Evolutionary conservation across 2,329 filamentous ascomycete species (phyloP).

Genomic region (Escovopsis sp.): DNA sequence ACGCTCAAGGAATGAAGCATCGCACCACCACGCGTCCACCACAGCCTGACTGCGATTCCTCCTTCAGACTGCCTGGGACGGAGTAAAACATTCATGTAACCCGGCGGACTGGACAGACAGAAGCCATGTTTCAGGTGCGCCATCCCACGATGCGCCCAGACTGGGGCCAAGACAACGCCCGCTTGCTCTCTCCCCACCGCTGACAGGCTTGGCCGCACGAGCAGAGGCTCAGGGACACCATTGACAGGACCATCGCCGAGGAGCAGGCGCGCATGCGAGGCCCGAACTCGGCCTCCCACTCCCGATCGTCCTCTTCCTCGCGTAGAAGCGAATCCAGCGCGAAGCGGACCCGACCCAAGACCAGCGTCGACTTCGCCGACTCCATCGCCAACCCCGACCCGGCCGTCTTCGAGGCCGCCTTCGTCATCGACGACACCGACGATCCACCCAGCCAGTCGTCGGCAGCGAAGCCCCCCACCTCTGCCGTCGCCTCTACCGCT

Average conservation of each 20-base stretch:
- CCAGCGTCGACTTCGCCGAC: conserved; percentile 22
- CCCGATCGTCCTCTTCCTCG: conserved; percentile 23
- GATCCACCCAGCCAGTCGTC: conserved; percentile 40
- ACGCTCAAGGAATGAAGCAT: too few relatives aligned
- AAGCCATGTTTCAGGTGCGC: conserved; percentile 18
- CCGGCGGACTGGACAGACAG: too few relatives aligned
- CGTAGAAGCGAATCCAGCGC: conserved; percentile 23
- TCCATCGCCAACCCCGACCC: conserved; percentile 53
- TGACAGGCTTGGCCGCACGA: conserved; percentile 1
- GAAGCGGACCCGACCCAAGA: conserved; percentile 22
- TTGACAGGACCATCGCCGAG: conserved; percentile 78
- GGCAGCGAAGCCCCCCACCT: conserved; percentile 16
- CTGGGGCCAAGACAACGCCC: neutral
- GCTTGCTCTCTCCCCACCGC: neutral
- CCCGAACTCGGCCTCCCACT: conserved; percentile 27
- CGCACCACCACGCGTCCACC: too few relatives aligned
- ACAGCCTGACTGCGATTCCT: too few relatives aligned
- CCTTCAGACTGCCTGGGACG: too few relatives aligned
- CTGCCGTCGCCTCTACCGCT: conserved; percentile 5
- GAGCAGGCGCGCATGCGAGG: conserved; percentile 65
- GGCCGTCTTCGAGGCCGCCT: conserved; percentile 72
- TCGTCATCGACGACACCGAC: conserved; percentile 75
- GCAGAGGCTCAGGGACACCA: conserved; percentile 68
- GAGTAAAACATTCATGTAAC: too few relatives aligned
- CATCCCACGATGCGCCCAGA: neutral